phyloP scores from a whole-genome alignment of 2,329 filamentous ascomycete species.

The Ophiostoma angusticollis region DNA sequence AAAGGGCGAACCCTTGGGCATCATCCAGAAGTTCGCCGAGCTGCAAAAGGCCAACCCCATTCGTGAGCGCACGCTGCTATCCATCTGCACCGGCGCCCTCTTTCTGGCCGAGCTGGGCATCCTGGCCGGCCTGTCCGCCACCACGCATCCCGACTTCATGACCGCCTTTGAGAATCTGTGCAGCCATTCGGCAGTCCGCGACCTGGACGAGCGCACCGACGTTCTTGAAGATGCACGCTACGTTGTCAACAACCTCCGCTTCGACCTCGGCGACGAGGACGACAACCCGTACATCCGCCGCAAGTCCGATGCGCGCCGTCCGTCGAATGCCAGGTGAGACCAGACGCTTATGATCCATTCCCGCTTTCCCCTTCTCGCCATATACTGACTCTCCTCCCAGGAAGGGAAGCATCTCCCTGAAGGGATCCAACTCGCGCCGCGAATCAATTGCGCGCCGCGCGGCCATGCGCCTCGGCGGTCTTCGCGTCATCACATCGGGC shows the following conservation, averaged over 20 bases:
- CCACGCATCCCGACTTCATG: constrained; percentile 69
- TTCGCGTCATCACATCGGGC: constrained; percentile 66
- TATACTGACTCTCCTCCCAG: no score
- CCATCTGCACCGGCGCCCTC: constrained; percentile 67
- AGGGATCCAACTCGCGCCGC: constrained; percentile 58
- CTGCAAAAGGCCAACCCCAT: constrained; percentile 66
- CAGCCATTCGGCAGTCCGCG: constrained; percentile 56
- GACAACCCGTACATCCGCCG: constrained; percentile 73
- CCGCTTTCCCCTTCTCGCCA: no score
- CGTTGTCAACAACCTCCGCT: constrained; percentile 83
- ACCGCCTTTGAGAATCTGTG: constrained; percentile 73
- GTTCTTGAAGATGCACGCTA: constrained; percentile 71
- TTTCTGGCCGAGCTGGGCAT: constrained; percentile 66
- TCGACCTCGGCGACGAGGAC: constrained; percentile 68
- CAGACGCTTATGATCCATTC: neutral
- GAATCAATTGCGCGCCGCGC: constrained; percentile 71
- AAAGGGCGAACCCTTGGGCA: constrained; percentile 53
- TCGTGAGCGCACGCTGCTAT: constrained; percentile 70
- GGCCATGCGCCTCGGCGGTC: constrained; percentile 56
- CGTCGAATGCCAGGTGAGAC: constrained; percentile 47
- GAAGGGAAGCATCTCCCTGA: constrained; percentile 76
- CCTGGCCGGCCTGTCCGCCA: constrained; percentile 65
- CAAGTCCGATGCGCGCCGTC: constrained; percentile 54
- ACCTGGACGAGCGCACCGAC: constrained; percentile 65
- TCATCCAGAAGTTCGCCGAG: constrained; percentile 67